Conservation (phyloP, 1,284 basidiomycete genomes). For the Melampsora allii-populina region DNA sequence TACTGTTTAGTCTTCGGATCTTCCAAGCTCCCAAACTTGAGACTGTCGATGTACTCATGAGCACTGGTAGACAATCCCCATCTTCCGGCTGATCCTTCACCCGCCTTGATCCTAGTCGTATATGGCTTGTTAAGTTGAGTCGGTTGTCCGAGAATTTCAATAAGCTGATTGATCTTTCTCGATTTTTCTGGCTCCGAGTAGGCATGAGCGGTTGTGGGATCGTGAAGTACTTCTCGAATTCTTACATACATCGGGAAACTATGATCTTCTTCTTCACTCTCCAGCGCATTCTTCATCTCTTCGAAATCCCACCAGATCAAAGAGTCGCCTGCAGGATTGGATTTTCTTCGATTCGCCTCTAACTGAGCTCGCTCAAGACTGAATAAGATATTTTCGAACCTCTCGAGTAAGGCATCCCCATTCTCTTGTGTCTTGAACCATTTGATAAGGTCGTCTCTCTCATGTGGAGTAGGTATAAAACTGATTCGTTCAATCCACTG, state of each 20-base stretch:
- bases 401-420: not conserved
- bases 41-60: not conserved
- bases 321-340: not conserved
- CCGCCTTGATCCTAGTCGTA: not conserved
- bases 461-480: not conserved
- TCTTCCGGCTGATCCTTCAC: not conserved
- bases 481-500: not conserved
- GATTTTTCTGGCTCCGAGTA: not conserved
- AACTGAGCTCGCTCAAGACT: not conserved
- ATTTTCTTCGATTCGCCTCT: not conserved
- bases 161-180: not conserved
- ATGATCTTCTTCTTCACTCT: not conserved
- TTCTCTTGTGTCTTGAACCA: not conserved
- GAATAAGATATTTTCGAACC: not conserved
- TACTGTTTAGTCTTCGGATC: not conserved
- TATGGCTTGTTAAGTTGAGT: not conserved
- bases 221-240: not conserved
- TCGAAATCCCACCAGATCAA: not conserved
- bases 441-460: not conserved
- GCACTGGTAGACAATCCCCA: not conserved
- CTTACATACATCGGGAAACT: not conserved
- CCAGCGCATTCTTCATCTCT: not conserved
- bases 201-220: not conserved
- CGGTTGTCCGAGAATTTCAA: not conserved
- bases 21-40: not conserved